phyloP scores from a whole-genome alignment of 1,284 basidiomycete species.

The Ganoderma multipileum region DNA sequence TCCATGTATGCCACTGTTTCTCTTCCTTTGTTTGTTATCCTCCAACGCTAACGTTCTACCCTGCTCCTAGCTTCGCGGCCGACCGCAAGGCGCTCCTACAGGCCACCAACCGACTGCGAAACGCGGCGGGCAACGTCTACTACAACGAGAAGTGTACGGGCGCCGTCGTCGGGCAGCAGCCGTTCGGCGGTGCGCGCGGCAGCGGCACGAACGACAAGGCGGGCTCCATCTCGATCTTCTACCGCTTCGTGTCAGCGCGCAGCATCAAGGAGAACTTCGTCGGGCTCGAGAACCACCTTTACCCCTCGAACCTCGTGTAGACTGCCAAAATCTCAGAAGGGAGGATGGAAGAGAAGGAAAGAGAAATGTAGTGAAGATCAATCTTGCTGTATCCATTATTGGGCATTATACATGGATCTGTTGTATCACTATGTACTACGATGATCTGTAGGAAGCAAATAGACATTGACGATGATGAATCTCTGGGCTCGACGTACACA shows the following conservation, averaged over 20 bases:
- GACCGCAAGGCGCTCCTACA: slow-evolving; percentile 81
- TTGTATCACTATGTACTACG: not conserved
- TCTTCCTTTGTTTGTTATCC: not conserved
- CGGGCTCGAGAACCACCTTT: slow-evolving; percentile 75
- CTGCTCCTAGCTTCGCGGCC: slow-evolving; percentile 71
- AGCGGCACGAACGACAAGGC: slow-evolving; percentile 99
- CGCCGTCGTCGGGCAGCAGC: slow-evolving; percentile 95
- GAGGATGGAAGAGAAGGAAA: slow-evolving; percentile 1
- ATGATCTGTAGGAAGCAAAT: not conserved
- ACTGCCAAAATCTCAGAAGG: not conserved
- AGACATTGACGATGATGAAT: not conserved
- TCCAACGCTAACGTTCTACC: not conserved
- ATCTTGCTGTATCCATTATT: slow-evolving; percentile 20
- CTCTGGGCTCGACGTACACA: not conserved
- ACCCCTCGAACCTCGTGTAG: slow-evolving; percentile 86
- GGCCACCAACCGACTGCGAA: slow-evolving; percentile 82
- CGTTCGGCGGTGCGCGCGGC: slow-evolving; percentile 93
- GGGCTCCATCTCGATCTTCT: slow-evolving; percentile 91
- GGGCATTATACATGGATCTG: slow-evolving; percentile 6
- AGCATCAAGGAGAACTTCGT: slow-evolving; percentile 98
- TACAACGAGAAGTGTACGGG: slow-evolving; percentile 98
- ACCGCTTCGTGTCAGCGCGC: slow-evolving; percentile 87
- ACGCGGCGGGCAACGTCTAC: slow-evolving; percentile 91
- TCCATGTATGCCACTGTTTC: slow-evolving; percentile 66
- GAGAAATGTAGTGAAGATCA: slow-evolving; percentile 4